phyloP scores from a whole-genome alignment of 495 filamentous ascomycete species.

The Aspergillus sclerotioniger region DNA sequence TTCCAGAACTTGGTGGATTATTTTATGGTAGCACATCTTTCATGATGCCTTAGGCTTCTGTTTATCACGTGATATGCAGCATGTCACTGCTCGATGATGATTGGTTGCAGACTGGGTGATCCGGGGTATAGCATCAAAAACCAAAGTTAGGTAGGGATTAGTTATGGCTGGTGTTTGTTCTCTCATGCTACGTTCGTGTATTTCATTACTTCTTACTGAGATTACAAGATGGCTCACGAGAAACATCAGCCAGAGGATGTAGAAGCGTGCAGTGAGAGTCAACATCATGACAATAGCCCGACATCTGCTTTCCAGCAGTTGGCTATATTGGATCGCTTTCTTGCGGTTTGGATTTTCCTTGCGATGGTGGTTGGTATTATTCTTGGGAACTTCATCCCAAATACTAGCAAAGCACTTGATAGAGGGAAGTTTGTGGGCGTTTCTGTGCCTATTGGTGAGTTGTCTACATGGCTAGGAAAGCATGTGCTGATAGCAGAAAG shows the following conservation, averaged over 20 bases:
- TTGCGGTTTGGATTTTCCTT: constrained; percentile 82
- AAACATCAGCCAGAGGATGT: constrained; percentile 8
- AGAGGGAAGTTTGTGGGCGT: constrained; percentile 72
- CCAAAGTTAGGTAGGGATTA: not conserved
- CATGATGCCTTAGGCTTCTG: not conserved
- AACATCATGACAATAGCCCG: not conserved
- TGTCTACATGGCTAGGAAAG: not conserved
- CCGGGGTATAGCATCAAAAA: not conserved
- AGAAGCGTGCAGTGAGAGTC: constrained; percentile 10
- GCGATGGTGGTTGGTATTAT: constrained; percentile 80
- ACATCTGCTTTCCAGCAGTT: constrained; percentile 53
- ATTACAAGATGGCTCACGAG: constrained; percentile 3
- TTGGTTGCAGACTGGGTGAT: not conserved
- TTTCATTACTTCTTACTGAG: not conserved
- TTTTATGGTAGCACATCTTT: too few species aligned
- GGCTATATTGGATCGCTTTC: constrained; percentile 69
- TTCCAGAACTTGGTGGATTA: too few species aligned
- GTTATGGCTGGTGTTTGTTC: not conserved
- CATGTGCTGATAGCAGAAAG: constrained; percentile 33
- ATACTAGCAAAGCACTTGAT: constrained; percentile 60
- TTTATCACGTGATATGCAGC: not conserved
- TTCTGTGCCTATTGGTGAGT: constrained; percentile 71
- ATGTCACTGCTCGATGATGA: constrained; percentile 7
- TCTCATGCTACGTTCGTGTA: not conserved
- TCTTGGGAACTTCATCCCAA: constrained; percentile 73